Conservation (phyloP, 192 early-diverging fungal species). For the Podila horticola region DNA sequence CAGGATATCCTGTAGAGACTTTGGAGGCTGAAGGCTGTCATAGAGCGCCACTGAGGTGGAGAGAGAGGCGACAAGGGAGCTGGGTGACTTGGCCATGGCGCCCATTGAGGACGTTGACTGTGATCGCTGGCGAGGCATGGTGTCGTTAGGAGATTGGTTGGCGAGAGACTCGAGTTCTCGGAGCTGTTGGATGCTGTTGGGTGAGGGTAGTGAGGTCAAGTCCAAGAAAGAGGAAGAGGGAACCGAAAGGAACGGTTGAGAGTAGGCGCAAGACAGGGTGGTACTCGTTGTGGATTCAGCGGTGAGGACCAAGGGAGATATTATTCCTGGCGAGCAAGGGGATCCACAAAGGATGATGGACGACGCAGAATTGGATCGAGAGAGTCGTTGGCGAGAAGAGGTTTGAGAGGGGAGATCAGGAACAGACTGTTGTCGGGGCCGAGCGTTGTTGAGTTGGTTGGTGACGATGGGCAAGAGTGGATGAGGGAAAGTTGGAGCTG, state of each 20-base stretch:
- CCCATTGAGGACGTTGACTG: conserved; percentile 29
- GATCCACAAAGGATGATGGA: conserved; percentile 10
- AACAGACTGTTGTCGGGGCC: conserved; percentile 5
- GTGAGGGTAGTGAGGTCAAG: not conserved
- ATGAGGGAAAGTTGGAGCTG: not conserved
- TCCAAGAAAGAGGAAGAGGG: not conserved
- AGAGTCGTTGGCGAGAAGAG: not conserved
- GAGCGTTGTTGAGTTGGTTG: not conserved
- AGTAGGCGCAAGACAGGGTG: conserved; percentile 25
- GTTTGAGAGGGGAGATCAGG: not conserved
- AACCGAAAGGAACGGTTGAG: conserved; percentile 19
- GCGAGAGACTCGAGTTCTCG: conserved; percentile 17
- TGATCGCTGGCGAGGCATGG: conserved; percentile 38
- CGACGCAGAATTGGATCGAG: conserved; percentile 7
- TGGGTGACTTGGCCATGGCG: conserved; percentile 20
- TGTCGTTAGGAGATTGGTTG: not conserved
- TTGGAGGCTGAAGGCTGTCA: no score
- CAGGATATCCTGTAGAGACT: no score
- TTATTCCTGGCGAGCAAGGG: not conserved
- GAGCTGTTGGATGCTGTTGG: conserved; percentile 13
- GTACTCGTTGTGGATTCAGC: conserved; percentile 28
- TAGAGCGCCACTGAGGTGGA: conserved; percentile 24
- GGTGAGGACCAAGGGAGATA: not conserved
- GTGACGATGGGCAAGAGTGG: not conserved
- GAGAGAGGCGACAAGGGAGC: conserved; percentile 12